Percentiles rank a stretch among this genome's conserved stretches.
phyloP scores from a whole-genome alignment of 768 basidiomycete genomes.

The Phanerochaete carnosa region DNA sequence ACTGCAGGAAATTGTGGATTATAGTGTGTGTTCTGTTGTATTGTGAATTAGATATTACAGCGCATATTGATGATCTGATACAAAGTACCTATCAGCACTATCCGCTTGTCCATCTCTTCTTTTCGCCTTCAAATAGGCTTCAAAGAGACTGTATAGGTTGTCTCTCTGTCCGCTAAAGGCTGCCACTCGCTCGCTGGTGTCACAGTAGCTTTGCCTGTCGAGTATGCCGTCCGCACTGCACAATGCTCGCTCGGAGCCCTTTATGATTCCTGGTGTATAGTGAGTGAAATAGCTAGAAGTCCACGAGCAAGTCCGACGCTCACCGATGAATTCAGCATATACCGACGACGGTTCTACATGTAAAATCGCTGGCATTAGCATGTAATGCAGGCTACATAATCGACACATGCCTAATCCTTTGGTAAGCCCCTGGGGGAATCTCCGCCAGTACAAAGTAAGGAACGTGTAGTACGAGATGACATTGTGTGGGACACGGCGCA shows the following conservation, averaged over 20 bases:
- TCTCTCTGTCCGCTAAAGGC: conserved; percentile 50
- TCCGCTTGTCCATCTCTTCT: conserved; percentile 43
- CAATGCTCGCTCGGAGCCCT: conserved; percentile 57
- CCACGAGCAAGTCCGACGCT: conserved; percentile 5
- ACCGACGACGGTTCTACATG: conserved; percentile 54
- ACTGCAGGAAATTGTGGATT: conserved; percentile 32
- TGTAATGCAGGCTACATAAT: not conserved
- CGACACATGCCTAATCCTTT: conserved; percentile 46
- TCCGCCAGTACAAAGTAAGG: conserved; percentile 52
- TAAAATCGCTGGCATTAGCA: not conserved
- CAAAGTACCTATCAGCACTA: conserved; percentile 52
- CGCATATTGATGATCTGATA: not conserved
- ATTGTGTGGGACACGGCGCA: conserved; percentile 14
- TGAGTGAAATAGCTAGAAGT: not conserved
- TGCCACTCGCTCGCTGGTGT: conserved; percentile 46
- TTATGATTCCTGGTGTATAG: conserved; percentile 50
- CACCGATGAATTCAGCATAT: conserved; percentile 63
- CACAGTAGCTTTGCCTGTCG: conserved; percentile 40
- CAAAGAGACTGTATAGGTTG: conserved; percentile 51
- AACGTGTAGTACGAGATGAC: conserved; percentile 47
- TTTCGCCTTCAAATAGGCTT: conserved; percentile 48
- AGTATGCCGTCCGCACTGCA: conserved; percentile 35
- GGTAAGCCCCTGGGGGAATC: conserved; percentile 46
- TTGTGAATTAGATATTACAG: not conserved
- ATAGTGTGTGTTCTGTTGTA: conserved; percentile 48